Percentiles rank a stretch among this genome's conserved stretches.
phyloP scores from a whole-genome alignment of 306 rosid genomes.

The Cucurbita maxima region DNA sequence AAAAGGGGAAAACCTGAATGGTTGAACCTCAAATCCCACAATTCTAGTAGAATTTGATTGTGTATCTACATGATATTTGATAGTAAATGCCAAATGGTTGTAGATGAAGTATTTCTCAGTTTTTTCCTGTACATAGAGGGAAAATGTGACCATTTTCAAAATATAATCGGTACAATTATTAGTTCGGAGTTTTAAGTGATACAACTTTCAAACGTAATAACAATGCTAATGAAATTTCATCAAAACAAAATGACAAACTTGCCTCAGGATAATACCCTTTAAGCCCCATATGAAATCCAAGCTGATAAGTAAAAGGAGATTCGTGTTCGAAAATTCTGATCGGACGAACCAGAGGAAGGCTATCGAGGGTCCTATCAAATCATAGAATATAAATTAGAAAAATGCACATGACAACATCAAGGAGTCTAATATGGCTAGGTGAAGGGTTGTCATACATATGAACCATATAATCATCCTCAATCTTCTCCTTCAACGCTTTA shows the following conservation, averaged over 20 bases:
- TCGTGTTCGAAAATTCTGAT: conserved; percentile 49
- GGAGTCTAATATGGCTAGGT: background rate
- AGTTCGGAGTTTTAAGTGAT: no score
- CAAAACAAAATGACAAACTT: conserved; percentile 7
- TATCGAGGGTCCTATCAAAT: conserved; percentile 74
- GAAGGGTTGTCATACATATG: conserved; percentile 36
- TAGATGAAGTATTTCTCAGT: conserved; percentile 41
- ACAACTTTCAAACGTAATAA: background rate
- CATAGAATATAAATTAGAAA: background rate
- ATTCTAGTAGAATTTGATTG: conserved; percentile 43
- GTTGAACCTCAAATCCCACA: conserved; percentile 59
- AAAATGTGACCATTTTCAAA: conserved; percentile 8
- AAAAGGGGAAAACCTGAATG: conserved; percentile 33
- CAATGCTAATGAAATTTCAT: background rate
- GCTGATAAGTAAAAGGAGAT: conserved; percentile 59
- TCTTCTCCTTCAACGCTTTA: conserved; percentile 79
- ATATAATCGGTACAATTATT: background rate
- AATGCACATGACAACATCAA: conserved; percentile 12
- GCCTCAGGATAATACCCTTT: conserved; percentile 51
- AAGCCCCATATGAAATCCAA: conserved; percentile 62
- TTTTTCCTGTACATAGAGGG: conserved; percentile 27
- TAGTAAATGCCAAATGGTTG: conserved; percentile 56
- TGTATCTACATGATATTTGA: conserved; percentile 39
- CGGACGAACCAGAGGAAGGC: conserved; percentile 78
- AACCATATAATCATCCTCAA: conserved; percentile 81